Evolutionary conservation across 2,329 filamentous ascomycete genomes (phyloP).

Genomic region (Trichophyton verrucosum): DNA sequence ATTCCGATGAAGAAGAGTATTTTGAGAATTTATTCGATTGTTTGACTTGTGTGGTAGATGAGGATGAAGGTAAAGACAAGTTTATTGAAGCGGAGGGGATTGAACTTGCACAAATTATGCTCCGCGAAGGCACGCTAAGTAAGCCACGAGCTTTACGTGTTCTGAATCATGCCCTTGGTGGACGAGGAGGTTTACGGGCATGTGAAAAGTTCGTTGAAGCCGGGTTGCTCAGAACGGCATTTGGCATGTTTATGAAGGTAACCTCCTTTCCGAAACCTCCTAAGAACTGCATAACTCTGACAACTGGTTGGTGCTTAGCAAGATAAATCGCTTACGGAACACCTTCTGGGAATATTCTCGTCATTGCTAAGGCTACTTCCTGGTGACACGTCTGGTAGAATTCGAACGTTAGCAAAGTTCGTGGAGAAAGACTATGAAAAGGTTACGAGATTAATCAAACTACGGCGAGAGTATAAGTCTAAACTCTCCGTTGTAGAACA

Average conservation of each 20-base stretch:
- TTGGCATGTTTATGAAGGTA: slow-evolving; percentile 72
- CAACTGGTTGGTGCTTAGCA: slow-evolving; percentile 32
- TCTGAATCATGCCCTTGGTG: slow-evolving; percentile 66
- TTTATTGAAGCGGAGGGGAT: slow-evolving; percentile 85
- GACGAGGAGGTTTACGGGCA: slow-evolving; percentile 45
- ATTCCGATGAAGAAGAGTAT: slow-evolving; percentile 84
- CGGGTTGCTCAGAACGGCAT: slow-evolving; percentile 71
- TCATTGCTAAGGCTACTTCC: slow-evolving; percentile 70
- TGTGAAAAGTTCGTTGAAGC: slow-evolving; percentile 70
- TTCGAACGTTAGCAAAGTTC: slow-evolving; percentile 83
- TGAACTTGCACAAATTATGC: slow-evolving; percentile 82
- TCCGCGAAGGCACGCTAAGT: slow-evolving; percentile 75
- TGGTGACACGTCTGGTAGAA: slow-evolving; percentile 62
- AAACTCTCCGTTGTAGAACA: slow-evolving; percentile 52
- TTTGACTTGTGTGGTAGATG: slow-evolving; percentile 67
- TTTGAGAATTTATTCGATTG: slow-evolving; percentile 89
- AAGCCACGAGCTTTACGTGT: slow-evolving; percentile 66
- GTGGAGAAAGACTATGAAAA: slow-evolving; percentile 91
- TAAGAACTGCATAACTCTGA: slow-evolving; percentile 9
- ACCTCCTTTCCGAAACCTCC: neutral
- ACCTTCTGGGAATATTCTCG: slow-evolving; percentile 73
- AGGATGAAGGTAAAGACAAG: slow-evolving; percentile 59
- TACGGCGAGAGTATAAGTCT: slow-evolving; percentile 59
- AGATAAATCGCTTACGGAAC: slow-evolving; percentile 56
- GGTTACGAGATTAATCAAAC: slow-evolving; percentile 54